Evolutionary conservation across 768 basidiomycete genomes (phyloP), one percentile per base, ranked within the genome.

Genomic region (Boletus rufocinnamomeus): DNA sequence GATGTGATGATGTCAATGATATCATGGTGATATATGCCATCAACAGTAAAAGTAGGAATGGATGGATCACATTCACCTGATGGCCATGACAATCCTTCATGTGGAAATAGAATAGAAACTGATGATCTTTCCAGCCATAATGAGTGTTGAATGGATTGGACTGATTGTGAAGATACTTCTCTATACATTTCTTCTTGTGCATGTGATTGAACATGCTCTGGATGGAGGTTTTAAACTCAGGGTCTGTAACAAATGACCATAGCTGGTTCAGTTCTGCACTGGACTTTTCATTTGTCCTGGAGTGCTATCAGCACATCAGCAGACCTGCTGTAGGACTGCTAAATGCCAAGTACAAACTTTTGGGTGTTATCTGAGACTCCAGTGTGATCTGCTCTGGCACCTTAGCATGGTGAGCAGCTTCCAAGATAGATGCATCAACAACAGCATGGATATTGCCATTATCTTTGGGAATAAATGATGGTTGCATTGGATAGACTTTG

Each of bases 231-330:
- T 63, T 47, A 56, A 75, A 75, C 43, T 65, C 60, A 2, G 53
- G 44, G n/a, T 64, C 56, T 1, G 51, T 27, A 19, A 75, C 30
- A 14, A 71, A 73, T 1, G 71, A 52, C 13, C 74, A 70, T 0
- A 77, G 61, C 1, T 56, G 59, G 19, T 75, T 54, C 0, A 74
- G 45, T 32, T 75, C 73, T 2, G n/a, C 37, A 6, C 53, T 48
- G 0, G 75, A 73, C 54, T 76, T 76, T 2, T n/a, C n/a, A 8
- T 38, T 66, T 0, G 66, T 70, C 0, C 71, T 69, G 23, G 62
- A 61, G 46, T 70, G 73, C 3, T 63, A 54, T 75, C 75, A 76
- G 11, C 52, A 27, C 69, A 75, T 69, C 21, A 76, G 65, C 0
- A 66, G 63, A 43, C 65, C 71, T 0, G 54, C 56, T 0, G 69